A percentile compares a stretch with the other conserved stretches of the same genome.
Evolutionary conservation across 805 yeast genomes (phyloP).

Genomic region (Schizosaccharomyces pombe): DNA sequence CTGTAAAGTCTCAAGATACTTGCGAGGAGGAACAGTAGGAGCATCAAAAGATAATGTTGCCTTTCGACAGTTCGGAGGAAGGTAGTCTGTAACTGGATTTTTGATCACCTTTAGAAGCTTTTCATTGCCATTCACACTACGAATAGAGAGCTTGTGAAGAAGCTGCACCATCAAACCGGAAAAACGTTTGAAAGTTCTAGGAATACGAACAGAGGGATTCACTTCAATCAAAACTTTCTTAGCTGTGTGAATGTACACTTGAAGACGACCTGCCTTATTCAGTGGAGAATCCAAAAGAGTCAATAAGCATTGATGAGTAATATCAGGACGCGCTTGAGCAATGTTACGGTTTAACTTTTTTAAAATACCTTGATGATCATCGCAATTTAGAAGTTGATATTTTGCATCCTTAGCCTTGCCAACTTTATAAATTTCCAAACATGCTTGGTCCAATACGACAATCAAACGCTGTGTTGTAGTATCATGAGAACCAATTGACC

Average conservation of each 20-base stretch:
- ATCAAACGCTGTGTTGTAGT: constrained; percentile 37
- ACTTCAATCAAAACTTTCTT: constrained; percentile 87
- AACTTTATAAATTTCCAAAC: constrained; percentile 82
- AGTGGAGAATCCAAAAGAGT: constrained; percentile 92
- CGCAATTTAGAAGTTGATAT: constrained; percentile 83
- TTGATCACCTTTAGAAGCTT: constrained; percentile 80
- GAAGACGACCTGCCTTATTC: constrained; percentile 89
- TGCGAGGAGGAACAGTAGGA: constrained; percentile 51
- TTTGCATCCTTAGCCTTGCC: constrained; percentile 54
- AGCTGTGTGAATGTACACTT: constrained; percentile 89
- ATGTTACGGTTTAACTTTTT: constrained; percentile 93
- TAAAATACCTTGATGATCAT: constrained; percentile 88
- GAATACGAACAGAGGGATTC: constrained; percentile 88
- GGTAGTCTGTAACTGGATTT: constrained; percentile 89
- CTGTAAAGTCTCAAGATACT: constrained; percentile 56
- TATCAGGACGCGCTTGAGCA: constrained; percentile 97
- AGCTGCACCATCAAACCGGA: constrained; percentile 95
- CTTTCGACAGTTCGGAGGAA: constrained; percentile 88
- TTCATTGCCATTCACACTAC: constrained; percentile 89
- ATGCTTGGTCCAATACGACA: constrained; percentile 89
- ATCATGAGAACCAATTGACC: neutral
- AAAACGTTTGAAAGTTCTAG: constrained; percentile 92
- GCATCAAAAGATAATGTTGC: constrained; percentile 85
- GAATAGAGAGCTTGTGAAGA: constrained; percentile 71
- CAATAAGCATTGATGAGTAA: constrained; percentile 82